Evolutionary conservation across 176 grass and related monocot species (phyloP), one percentile per base, ranked within the genome.

Genomic region (Phoenix dactylifera): DNA sequence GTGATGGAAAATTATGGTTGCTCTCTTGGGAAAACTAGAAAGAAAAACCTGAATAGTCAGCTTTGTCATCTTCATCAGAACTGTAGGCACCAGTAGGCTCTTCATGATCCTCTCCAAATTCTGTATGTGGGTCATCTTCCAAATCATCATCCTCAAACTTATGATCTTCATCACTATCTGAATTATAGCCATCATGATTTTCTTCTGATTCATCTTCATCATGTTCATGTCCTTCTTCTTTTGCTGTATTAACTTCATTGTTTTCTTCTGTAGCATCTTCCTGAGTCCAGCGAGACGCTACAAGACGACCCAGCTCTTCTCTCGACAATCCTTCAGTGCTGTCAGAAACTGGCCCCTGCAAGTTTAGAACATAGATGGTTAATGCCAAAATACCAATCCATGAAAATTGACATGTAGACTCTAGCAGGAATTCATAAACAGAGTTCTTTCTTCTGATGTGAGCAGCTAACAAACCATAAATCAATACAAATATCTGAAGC

Each of bases 231-330:
- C 30, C 70, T 51, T 55, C 70, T 14, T 79, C 81, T 63, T 78
- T 80, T 62, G 82, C 44, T 6, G 63, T 75, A 62, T 76, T 65
- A 25, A 50, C 60, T 24, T 90, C 86, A 63, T 80, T 62, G 62
- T 68, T 74, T 50, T 73, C 74, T 53, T 29, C 14, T 39, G 59
- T 26, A 63, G 20, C 9, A 22, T 17, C 7, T 77, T 90, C 82
- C 52, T 81, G 81, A 50, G 93, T 98, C 93, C 93, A 98, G 52
- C 93, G 81, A 64, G 93, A 98, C 72, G 93, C 93, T 63, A 98
- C 84, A 16, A 89, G 68, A 23, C 87, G 81, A 75, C 93, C 93
- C 24, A 98, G 74, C 50, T 98, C 93, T 78, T 83, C 93, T 74
- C 73, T 88, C 52, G 93, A 98, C 66, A 98, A 87, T 48, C 70